Percentiles rank a stretch among this genome's conserved stretches.
phyloP scores from a whole-genome alignment of 1,139 yeast genomes.

The Debaryomyces sp. region DNA sequence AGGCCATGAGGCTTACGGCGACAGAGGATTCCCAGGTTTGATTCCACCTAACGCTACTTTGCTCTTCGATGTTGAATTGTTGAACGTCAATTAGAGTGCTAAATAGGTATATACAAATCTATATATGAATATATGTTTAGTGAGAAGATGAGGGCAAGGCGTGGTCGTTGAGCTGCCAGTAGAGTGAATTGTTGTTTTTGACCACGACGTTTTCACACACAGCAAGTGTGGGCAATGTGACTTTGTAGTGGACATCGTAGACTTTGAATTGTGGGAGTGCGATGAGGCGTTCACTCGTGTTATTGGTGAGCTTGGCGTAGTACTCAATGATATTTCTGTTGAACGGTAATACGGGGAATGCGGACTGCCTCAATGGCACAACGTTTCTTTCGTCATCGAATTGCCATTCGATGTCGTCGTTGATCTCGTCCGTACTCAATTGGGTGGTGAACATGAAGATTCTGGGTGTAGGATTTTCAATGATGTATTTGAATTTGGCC shows the following conservation, averaged over 20 bases:
- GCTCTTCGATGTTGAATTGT: slow-evolving; percentile 88
- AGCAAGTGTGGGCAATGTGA: slow-evolving; percentile 58
- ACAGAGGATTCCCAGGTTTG: slow-evolving; percentile 92
- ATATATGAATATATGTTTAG: slow-evolving; percentile 1
- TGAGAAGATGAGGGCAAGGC: background rate
- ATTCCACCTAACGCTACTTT: slow-evolving; percentile 96
- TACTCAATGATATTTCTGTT: slow-evolving; percentile 48
- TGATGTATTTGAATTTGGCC: slow-evolving; percentile 44
- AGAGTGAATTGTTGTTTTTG: slow-evolving; percentile 19
- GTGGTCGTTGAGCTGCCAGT: slow-evolving; percentile 16
- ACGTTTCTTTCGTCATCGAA: slow-evolving; percentile 31
- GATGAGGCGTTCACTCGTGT: slow-evolving; percentile 22
- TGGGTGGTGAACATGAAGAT: slow-evolving; percentile 64
- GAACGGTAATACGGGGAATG: slow-evolving; percentile 64
- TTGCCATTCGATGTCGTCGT: slow-evolving; percentile 28
- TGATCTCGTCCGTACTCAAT: slow-evolving; percentile 23
- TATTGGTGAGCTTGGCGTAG: slow-evolving; percentile 29
- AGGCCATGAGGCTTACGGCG: slow-evolving; percentile 91
- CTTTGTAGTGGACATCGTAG: slow-evolving; percentile 67
- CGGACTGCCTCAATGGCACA: slow-evolving; percentile 28
- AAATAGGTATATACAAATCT: background rate
- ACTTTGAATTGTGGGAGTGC: slow-evolving; percentile 61
- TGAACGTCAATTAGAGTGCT: slow-evolving; percentile 64
- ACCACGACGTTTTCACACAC: slow-evolving; percentile 35
- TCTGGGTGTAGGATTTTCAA: slow-evolving; percentile 77